Evolutionary conservation across 257 asterid genomes (phyloP), one percentile per base, ranked within the genome.

Genomic region (Solanum etuberosum): DNA sequence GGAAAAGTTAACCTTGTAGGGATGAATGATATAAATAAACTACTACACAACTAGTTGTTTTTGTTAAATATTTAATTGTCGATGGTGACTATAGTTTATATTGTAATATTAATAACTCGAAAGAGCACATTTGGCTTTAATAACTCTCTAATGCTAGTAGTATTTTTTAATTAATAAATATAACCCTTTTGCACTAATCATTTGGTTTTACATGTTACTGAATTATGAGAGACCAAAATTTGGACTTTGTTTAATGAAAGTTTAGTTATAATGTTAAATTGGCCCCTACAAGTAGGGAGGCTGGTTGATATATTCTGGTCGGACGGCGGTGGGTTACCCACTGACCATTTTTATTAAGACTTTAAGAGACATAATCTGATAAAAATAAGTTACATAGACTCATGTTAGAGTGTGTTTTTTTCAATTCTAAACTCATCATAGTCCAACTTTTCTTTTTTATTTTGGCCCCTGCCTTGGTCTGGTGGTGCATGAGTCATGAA

Each of bases 231-330:
- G n/a, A n/a, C n/a, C n/a, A n/a, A n/a, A n/a, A n/a, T n/a, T n/a
- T n/a, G n/a, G n/a, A n/a, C n/a, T n/a, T n/a, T n/a, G n/a, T n/a
- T n/a, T 51, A 51, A 51, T 51, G 61, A 51, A 51, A 61, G 57
- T 46, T 54, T 77, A 76, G 10, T 23, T 9, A 31, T 32, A 71
- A 4, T 16, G 63, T 48, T 59, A 29, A 86, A 54, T 34, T 86
- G 83, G 86, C 86, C 78, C 85, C 88, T 86, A 86, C 11, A 12
- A 34, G n/a, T 86, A 73, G 68, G 87, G 34, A 86, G 88, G 80
- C 83, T 31, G 85, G 88, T 63, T 61, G 51, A 54, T 23, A 59
- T 51, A 37, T 86, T 23, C 15, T 74, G 32, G 86, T 77, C 86
- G 71, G 86, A 59, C 84, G 83, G 71, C 34, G 68, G 67, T 85